A percentile compares a stretch with the other conserved stretches of the same genome.
Evolutionary conservation across 2,329 filamentous ascomycete species (phyloP).

Genomic region (Fusarium penzigii): DNA sequence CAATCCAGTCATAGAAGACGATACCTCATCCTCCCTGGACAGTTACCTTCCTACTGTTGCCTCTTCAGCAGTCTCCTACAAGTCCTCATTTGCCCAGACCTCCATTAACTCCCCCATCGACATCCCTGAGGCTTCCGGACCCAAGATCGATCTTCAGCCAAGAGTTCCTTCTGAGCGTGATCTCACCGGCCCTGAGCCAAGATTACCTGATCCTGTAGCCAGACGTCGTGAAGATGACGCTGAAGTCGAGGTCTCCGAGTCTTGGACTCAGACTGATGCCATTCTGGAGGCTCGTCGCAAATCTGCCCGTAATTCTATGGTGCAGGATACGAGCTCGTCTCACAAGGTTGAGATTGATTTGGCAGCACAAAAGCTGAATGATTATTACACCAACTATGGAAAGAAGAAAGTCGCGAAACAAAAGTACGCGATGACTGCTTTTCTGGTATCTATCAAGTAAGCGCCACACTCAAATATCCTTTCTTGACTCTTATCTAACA

Average conservation of each 20-base stretch:
- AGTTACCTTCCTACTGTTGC: constrained; percentile 9
- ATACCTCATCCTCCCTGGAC: constrained; percentile 7
- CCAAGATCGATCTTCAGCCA: neutral
- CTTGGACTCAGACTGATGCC: neutral
- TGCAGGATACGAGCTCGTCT: neutral
- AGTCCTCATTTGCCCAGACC: constrained; percentile 16
- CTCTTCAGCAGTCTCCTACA: constrained; percentile 12
- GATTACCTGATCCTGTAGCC: constrained; percentile 5
- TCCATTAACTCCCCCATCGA: constrained; percentile 9
- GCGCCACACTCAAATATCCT: neutral
- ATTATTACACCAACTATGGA: constrained; percentile 10
- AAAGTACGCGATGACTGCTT: constrained; percentile 17
- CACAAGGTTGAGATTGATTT: constrained; percentile 10
- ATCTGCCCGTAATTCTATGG: constrained; percentile 5
- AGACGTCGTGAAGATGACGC: constrained; percentile 8
- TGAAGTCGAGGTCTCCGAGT: constrained; percentile 1
- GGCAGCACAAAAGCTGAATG: constrained; percentile 16
- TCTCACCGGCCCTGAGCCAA: constrained; percentile 3
- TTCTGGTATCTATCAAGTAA: constrained; percentile 16
- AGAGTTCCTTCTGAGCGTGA: neutral
- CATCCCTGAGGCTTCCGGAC: constrained; percentile 1
- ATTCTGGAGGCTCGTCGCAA: constrained; percentile 10
- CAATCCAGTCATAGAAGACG: constrained; percentile 4
- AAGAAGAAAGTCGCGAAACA: constrained; percentile 14
- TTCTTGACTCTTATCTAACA: neutral